These are phyloP conservation scores for Bacidia gigantensis DNA, from an alignment of 495 filamentous ascomycete species.

Conservation along the genomic window DNA sequence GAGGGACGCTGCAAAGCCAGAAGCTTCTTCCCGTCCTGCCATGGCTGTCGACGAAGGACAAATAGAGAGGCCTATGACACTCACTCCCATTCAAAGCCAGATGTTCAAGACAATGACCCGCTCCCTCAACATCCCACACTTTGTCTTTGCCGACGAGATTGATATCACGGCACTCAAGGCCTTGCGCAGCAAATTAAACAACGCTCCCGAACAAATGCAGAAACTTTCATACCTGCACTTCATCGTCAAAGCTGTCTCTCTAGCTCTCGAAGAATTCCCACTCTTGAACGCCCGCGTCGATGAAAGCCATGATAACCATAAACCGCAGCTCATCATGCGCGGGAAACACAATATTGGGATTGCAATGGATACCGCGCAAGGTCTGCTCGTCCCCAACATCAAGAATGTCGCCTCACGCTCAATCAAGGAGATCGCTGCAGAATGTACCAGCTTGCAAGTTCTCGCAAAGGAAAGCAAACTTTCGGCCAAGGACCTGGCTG, in stretches of 20 bases:
- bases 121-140: conserved; percentile 80
- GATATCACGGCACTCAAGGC: conserved; percentile 57
- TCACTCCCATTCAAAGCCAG: conserved; percentile 68
- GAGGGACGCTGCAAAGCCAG: conserved; percentile 16
- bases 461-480: conserved; percentile 65
- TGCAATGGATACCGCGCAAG: conserved; percentile 84
- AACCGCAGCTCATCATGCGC: conserved; percentile 54
- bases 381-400: conserved; percentile 90
- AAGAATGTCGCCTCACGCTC: conserved; percentile 64
- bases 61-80: conserved; percentile 46
- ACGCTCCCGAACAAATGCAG: conserved; percentile 26
- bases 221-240: conserved; percentile 89
- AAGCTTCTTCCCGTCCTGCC: conserved; percentile 2
- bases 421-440: conserved; percentile 61
- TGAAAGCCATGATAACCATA: conserved; percentile 35
- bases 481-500: conserved; percentile 57
- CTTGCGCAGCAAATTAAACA: conserved; percentile 57
- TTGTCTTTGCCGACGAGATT: conserved; percentile 80
- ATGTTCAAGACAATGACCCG: conserved; percentile 99
- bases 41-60: conserved; percentile 29
- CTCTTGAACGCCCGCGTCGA: conserved; percentile 80
- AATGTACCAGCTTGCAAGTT: conserved; percentile 57
- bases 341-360: conserved; percentile 88
- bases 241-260: conserved; percentile 84
- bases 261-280: conserved; percentile 67